phyloP scores from a whole-genome alignment of 2,329 filamentous ascomycete genomes.

The Emericellopsis atlantica region DNA sequence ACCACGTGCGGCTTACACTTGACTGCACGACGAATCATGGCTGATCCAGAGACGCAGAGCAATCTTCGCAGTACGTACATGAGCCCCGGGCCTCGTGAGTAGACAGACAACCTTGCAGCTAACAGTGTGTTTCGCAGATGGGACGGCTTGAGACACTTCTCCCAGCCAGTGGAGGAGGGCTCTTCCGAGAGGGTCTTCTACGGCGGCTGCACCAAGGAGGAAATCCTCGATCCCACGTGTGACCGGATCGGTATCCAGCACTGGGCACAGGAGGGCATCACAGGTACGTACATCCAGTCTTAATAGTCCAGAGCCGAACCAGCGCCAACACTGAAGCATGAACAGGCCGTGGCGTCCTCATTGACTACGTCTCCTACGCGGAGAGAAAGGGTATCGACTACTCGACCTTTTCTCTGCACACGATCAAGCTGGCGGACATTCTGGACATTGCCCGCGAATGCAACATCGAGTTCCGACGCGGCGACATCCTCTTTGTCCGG shows the following conservation, averaged over 20 bases:
- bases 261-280: conserved; percentile 33
- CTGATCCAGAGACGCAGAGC: conserved; percentile 11
- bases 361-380: conserved; percentile 35
- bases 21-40: not conserved
- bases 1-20: not conserved
- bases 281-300: conserved; percentile 3
- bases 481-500: conserved; percentile 40
- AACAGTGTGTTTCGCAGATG: conserved; percentile 11
- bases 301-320: not conserved
- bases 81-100: too few relatives aligned
- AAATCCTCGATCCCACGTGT: conserved; percentile 29
- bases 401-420: conserved; percentile 24
- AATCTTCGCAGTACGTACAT: conserved; percentile 24
- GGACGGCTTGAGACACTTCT: conserved; percentile 38
- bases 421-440: conserved; percentile 15
- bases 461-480: conserved; percentile 29
- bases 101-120: too few relatives aligned
- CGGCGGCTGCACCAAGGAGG: conserved; percentile 28
- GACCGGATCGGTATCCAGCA: conserved; percentile 32
- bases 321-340: not conserved
- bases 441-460: conserved; percentile 22
- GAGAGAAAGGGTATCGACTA: conserved; percentile 21
- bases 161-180: conserved; percentile 19
- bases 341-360: conserved; percentile 32
- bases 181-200: conserved; percentile 29